Base-by-base conservation (phyloP, 768 basidiomycete genomes). In the Macrolepiota dolichaula region DNA sequence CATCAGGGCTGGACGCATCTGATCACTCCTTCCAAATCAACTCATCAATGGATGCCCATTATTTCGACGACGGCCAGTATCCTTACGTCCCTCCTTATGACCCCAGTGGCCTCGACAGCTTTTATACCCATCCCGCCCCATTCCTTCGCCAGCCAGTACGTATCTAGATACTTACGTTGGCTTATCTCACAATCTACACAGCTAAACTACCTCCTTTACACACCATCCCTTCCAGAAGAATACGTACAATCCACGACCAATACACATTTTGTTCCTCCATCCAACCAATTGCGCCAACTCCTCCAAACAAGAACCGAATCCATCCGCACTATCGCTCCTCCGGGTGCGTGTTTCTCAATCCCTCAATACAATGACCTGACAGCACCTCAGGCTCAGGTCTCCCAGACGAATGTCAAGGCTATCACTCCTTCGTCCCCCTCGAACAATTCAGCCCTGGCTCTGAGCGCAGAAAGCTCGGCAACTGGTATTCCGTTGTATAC, bases 201-300 rank as follows among this genome's bases (percentile, higher is more conserved):
- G 93, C 82, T 98, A 50, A 86, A 97, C 69, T 94, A 99, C 69
- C 94, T 98, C 65, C 81, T 98, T 32, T 99, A 99, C 76, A 88
- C 91, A 3, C 83, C 84, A 1, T 82, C 83, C 66, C 77, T 89
- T 68, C 78, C 89, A 47, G 74, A 83, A 64, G 68, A 79, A 59
- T 77, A 89, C 70, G 68, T 81, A 66, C 70, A 81, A 17, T 78
- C 81, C 7, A 52, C 71, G 38, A 64, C 68, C 64, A 66, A 79
- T 67, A 77, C 74, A 32, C 94, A 96, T 69, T 98, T 96, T 75
- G 81, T 97, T 1, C 79, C 77, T 1, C 67, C 79, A 0, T 80
- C 81, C 2, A 59, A 68, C 9, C 73, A 77, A 5, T 73, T 83
- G 24, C 79, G 81, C 0, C 76, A 81, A 52, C 65, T 69, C 0